These are phyloP conservation scores for Populus tremula DNA, from an alignment of 345 rosid genomes.

Conservation along the genomic window DNA sequence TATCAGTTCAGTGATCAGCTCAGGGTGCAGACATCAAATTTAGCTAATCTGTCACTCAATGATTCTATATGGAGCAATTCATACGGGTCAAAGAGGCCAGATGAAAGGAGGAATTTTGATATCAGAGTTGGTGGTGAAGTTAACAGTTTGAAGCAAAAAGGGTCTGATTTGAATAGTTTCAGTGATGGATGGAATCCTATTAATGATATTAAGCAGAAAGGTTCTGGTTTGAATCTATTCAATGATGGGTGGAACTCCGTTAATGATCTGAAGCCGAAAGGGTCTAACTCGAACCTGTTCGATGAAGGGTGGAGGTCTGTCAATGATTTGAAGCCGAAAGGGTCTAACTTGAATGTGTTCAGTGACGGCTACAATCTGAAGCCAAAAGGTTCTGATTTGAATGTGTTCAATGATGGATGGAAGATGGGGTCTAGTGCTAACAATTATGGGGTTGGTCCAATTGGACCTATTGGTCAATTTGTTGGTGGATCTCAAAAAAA, in stretches of 20 bases:
- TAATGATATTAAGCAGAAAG: slow-evolving; percentile 16
- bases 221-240: slow-evolving; percentile 40
- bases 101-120: slow-evolving; percentile 73
- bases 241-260: slow-evolving; percentile 42
- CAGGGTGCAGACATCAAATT: slow-evolving; percentile 58
- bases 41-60: slow-evolving; percentile 73
- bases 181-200: slow-evolving; percentile 11
- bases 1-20: slow-evolving; percentile 95
- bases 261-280: slow-evolving; percentile 10
- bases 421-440: slow-evolving; percentile 34
- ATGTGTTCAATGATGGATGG: slow-evolving; percentile 49
- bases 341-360: not conserved
- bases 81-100: slow-evolving; percentile 50
- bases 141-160: slow-evolving; percentile 4
- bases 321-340: not conserved
- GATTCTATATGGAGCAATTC: slow-evolving; percentile 89
- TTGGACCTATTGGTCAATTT: slow-evolving; percentile 23
- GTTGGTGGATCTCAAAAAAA: slow-evolving; percentile 34
- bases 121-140: slow-evolving; percentile 50
- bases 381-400: slow-evolving; percentile 40
- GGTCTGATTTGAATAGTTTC: not conserved
- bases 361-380: not conserved
- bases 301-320: slow-evolving; percentile 12
- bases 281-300: not conserved
- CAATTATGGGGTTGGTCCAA: slow-evolving; percentile 32